phyloP scores from a whole-genome alignment of 2,329 filamentous ascomycete genomes.

The Calonectria leucothoes region DNA sequence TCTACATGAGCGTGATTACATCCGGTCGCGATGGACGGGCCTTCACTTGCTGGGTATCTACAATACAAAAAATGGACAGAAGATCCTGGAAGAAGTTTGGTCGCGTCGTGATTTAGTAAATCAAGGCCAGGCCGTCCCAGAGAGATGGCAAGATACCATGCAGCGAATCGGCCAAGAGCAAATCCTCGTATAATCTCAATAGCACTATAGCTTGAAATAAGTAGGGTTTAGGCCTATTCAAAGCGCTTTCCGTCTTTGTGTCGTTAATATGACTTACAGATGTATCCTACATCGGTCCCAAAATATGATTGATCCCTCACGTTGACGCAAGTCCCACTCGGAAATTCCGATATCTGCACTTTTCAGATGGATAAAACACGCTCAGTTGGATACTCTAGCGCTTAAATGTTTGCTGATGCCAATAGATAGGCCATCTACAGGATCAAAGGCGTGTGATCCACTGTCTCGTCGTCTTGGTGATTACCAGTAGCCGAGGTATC shows the following conservation, averaged over 20 bases:
- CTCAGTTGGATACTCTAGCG: background rate
- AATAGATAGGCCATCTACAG: background rate
- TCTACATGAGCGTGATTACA: slow-evolving; percentile 14
- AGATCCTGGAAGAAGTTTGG: slow-evolving; percentile 20
- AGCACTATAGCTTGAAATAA: background rate
- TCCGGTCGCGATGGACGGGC: slow-evolving; percentile 13
- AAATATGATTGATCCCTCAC: background rate
- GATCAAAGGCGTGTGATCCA: background rate
- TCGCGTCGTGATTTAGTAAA: slow-evolving; percentile 7
- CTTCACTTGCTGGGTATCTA: slow-evolving; percentile 23
- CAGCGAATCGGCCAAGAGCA: slow-evolving; percentile 16
- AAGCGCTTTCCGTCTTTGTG: background rate
- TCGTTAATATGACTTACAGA: background rate
- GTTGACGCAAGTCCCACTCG: background rate
- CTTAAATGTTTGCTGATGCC: background rate
- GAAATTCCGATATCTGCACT: background rate
- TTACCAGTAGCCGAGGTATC: background rate
- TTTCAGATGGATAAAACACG: background rate
- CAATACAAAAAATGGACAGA: slow-evolving; percentile 18
- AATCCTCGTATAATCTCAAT: slow-evolving; percentile 11
- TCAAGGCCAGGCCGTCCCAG: slow-evolving; percentile 9
- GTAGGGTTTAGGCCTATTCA: background rate
- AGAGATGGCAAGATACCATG: slow-evolving; percentile 23
- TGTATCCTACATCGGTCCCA: background rate
- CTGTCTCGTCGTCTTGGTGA: background rate